Evolutionary conservation across 371 early-diverging fungal genomes (phyloP).

Genomic region (Rhizopus delemar): DNA sequence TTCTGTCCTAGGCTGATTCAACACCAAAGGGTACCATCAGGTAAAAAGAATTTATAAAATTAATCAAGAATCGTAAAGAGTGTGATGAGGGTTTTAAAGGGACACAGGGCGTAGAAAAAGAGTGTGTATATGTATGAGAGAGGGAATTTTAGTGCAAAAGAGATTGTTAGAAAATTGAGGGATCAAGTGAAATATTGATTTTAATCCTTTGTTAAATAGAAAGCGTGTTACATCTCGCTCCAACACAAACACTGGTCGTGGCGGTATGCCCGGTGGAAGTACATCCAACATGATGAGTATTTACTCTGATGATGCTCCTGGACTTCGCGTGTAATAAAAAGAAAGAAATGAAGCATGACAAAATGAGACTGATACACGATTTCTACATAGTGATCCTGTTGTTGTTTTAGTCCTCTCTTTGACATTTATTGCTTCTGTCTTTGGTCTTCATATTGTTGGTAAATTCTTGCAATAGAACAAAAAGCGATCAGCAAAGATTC

Average conservation of each 20-base stretch:
- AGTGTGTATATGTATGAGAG: neutral
- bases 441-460: conserved; percentile 54
- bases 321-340: conserved; percentile 84
- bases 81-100: neutral
- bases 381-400: conserved; percentile 86
- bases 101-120: neutral
- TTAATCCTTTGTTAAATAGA: conserved; percentile 25
- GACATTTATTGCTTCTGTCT: conserved; percentile 47
- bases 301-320: conserved; percentile 95
- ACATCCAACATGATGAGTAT: conserved; percentile 90
- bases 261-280: conserved; percentile 61
- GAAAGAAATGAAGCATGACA: too few relatives aligned
- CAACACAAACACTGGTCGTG: conserved; percentile 48
- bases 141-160: neutral
- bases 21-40: conserved; percentile 55
- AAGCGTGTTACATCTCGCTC: conserved; percentile 60
- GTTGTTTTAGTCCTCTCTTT: conserved; percentile 87
- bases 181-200: too few relatives aligned
- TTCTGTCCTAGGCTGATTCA: conserved; percentile 31
- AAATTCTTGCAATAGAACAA: conserved; percentile 43
- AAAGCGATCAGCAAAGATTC: neutral
- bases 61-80: too few relatives aligned
- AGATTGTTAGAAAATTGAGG: neutral
- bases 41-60: conserved; percentile 20
- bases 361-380: neutral